Base-by-base conservation (phyloP, 75 land plant genomes). In the Larix kaempferi region DNA sequence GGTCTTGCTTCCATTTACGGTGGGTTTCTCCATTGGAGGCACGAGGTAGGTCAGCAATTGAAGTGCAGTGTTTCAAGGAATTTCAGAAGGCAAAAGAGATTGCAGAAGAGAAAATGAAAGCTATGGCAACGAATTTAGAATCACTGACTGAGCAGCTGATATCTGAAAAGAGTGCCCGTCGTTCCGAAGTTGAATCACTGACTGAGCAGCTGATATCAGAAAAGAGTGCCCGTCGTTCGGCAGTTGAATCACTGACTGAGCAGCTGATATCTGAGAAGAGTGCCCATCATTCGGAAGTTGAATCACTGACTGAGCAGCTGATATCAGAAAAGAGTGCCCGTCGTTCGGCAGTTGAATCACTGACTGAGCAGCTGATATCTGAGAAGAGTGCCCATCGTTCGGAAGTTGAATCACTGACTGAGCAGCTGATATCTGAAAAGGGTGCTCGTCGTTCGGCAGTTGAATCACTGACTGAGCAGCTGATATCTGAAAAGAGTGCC, bases 1-100 rank as follows among this genome's bases (percentile, higher is more conserved):
- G 99, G 99, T 95, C 98, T 35, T 93, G 92, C 58, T 97, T 91
- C 71, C 94, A 89, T 81, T 86, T 97, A 57, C 88, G 99, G 19
- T 97, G 95, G 95, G 86, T 88, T 62, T 94, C 92, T 76, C 99
- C 94, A 13, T 41, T 86, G 55, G 98, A 90, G 77, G 82, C 86
- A 35, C 86, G 90, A 73, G 87, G 88, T 80, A 88, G 89, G 14
- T 49, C 54, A 49, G 96, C 93, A 57, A 57, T 96, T 73, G 97
- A 94, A 77, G 80, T 83, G 57, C 82, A 82, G 23, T 88, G 85
- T 73, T 90, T 89, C 55, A 74, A 23, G 11, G 1, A 49, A 33
- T 57, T 23, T 22, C 10, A 72, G 26, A 83, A 94, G 99, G 97
- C 85, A 57, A 96, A 91, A 78, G 91, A 89, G 8, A 78, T 58